Percentiles rank a stretch among this genome's conserved stretches.
Evolutionary conservation across 2,329 filamentous ascomycete species (phyloP).

Genomic region (Cordyceps cateniannulata): DNA sequence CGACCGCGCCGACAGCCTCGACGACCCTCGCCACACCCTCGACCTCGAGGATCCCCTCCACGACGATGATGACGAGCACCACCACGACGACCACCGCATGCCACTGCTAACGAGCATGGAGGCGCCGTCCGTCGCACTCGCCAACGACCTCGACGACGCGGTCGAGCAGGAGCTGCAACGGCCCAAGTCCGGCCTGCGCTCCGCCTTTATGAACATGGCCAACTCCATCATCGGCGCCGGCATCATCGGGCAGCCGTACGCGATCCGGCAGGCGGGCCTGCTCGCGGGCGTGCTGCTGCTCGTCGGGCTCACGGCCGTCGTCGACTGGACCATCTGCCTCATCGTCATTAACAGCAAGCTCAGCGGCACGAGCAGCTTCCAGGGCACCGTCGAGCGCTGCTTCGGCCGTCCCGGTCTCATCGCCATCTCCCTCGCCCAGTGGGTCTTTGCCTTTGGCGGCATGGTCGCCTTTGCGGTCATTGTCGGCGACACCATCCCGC

Average conservation of each 20-base stretch:
- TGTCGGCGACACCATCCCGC: constrained; percentile 91
- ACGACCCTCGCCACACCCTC: constrained; percentile 24
- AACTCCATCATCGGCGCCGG: constrained; percentile 89
- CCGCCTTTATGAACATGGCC: constrained; percentile 99
- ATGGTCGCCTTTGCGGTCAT: constrained; percentile 99
- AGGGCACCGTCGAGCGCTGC: constrained; percentile 92
- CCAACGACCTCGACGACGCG: constrained; percentile 45
- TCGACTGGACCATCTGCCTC: constrained; percentile 96
- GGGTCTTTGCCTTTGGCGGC: constrained; percentile 96
- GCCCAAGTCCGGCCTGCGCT: constrained; percentile 77
- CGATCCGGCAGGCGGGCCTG: constrained; percentile 87
- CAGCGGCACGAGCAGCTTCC: constrained; percentile 87
- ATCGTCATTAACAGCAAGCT: constrained; percentile 98
- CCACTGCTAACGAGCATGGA: constrained; percentile 79
- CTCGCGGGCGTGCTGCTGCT: constrained; percentile 73
- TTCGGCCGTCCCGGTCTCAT: constrained; percentile 84
- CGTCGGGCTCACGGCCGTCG: constrained; percentile 68
- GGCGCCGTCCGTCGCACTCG: constrained; percentile 68
- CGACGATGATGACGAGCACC: neutral
- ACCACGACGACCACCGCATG: constrained; percentile 43
- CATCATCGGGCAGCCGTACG: constrained; percentile 84
- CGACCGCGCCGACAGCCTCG: neutral
- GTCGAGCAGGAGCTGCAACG: constrained; percentile 51
- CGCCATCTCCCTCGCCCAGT: constrained; percentile 85
- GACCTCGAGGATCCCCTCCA: constrained; percentile 26